Conservation (phyloP, 495 filamentous ascomycete species). For the Aspergillus incahuasiensis region DNA sequence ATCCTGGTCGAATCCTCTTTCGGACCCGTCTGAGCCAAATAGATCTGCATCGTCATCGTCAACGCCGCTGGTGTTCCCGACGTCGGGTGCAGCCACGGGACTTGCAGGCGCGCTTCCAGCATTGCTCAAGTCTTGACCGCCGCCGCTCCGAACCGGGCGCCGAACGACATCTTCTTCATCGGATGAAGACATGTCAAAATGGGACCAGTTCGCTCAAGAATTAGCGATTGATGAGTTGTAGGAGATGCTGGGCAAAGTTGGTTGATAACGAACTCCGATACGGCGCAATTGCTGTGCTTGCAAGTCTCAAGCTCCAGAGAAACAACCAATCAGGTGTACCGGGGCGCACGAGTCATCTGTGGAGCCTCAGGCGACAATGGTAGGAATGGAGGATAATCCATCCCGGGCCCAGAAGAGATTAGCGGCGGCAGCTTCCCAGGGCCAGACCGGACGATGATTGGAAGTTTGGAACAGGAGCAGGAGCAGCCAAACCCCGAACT, state of each 20-base stretch:
- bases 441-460: constrained; percentile 24
- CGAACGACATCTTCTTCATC: constrained; percentile 44
- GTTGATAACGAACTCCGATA: neutral
- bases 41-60: constrained; percentile 57
- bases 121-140: constrained; percentile 26
- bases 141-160: constrained; percentile 34
- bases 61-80: constrained; percentile 43
- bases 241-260: neutral
- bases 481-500: neutral
- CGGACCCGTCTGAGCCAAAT: constrained; percentile 54
- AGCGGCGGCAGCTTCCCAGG: constrained; percentile 18
- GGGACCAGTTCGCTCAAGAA: neutral
- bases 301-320: neutral
- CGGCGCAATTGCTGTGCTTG: neutral
- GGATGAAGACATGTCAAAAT: constrained; percentile 34
- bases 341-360: neutral
- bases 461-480: constrained; percentile 5
- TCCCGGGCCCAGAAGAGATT: constrained; percentile 20
- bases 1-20: constrained; percentile 37
- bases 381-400: constrained; percentile 16
- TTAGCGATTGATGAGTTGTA: neutral
- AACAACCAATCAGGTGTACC: neutral
- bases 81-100: constrained; percentile 22
- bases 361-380: constrained; percentile 8
- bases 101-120: constrained; percentile 26